Base-by-base conservation (phyloP, 176 grass and related monocot genomes). In the Oryza glumipatula region DNA sequence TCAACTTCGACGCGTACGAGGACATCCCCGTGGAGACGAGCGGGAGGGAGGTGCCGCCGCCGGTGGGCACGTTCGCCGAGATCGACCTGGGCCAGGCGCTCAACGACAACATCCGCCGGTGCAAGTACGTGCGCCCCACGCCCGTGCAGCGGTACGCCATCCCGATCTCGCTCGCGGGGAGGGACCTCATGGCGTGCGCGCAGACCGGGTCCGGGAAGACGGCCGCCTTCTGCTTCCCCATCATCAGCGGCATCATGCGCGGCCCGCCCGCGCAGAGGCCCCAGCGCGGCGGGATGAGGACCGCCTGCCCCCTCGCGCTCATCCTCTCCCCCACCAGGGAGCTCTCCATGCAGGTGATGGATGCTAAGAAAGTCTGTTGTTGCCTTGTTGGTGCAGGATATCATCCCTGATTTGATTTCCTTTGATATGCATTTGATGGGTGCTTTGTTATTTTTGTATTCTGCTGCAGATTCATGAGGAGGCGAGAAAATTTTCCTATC, bases 1-100 rank as follows among this genome's bases (percentile, higher is more conserved):
- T 98, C 32, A 98, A 98, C 86, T 98, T 98, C 85, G 93, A 98
- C 44, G 91, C 96, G 21, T 98, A 98, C 70, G 96, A 95, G 91
- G 93, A 94, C 68, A 98, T 95, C 67, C 93, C 96, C 2, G 93
- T 98, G 2, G 93, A 99, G 80, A 94, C 91, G 0, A 96, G 88
- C 24, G 96, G 96, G 21, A 83, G 91, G n/a, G 91, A 99, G 48
- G 89, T 99, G 7, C 96, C 96, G 0, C 80, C 89, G 8, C 63
- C 91, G 0, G 96, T 95, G 46, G 21, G 67, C 21, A 95, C 93
- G 1, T 98, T 98, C 74, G 93, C 91, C 0, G 93, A 98, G 80
- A 98, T 98, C 70, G 96, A 98, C 74, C 89, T 98, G 6, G 96
- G 93, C 14, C 66, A 77, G 44, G 96, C 85, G 72, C 84, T 99